Evolutionary conservation across 345 rosid species (phyloP).

Genomic region (Streptanthus diversifolius): DNA sequence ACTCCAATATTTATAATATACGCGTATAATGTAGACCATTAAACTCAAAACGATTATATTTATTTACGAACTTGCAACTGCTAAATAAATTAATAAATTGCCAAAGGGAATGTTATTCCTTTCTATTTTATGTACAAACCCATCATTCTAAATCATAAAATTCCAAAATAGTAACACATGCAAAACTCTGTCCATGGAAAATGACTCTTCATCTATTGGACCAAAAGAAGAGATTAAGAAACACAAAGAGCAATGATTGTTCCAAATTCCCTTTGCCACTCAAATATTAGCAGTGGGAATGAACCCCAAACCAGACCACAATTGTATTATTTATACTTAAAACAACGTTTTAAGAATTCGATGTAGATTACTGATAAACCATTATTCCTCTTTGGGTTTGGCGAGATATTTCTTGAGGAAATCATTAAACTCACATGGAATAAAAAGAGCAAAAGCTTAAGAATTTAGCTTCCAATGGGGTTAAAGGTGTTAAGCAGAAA

Average conservation of each 20-base stretch:
- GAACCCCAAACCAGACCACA: background rate
- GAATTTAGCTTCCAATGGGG: slow-evolving; percentile 27
- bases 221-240: slow-evolving; percentile 15
- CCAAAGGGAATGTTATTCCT: background rate
- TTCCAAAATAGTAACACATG: slow-evolving; percentile 14
- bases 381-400: slow-evolving; percentile 20
- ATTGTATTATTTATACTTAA: background rate
- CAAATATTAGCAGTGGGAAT: background rate
- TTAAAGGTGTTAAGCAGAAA: slow-evolving; percentile 23
- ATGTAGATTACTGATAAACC: background rate
- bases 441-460: slow-evolving; percentile 22
- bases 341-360: background rate
- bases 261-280: slow-evolving; percentile 15
- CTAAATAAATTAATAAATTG: background rate
- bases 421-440: slow-evolving; percentile 20
- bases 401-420: slow-evolving; percentile 12
- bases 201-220: slow-evolving; percentile 13
- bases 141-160: background rate
- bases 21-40: background rate
- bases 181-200: slow-evolving; percentile 12
- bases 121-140: background rate
- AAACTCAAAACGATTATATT: background rate
- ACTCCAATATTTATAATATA: too few relatives aligned
- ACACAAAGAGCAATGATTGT: slow-evolving; percentile 9
- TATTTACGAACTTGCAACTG: background rate